A percentile compares a stretch with the other conserved stretches of the same genome.
phyloP scores from a whole-genome alignment of 805 yeast species.

The Lipomyces chichibuensis region DNA sequence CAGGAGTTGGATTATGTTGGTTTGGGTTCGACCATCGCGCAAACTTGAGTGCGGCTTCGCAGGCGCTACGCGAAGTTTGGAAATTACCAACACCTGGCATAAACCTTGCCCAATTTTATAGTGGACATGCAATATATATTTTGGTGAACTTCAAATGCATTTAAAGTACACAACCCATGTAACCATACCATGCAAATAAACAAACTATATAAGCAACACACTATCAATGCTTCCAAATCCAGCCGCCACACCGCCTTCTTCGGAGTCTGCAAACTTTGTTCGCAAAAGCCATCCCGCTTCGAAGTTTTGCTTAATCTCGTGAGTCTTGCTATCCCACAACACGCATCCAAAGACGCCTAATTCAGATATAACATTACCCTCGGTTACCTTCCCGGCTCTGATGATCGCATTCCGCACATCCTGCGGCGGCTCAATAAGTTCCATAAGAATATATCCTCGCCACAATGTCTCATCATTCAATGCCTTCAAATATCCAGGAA shows the following conservation, averaged over 20 bases:
- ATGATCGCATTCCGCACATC: conserved; percentile 68
- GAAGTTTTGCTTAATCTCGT: conserved; percentile 60
- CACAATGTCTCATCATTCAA: conserved; percentile 67
- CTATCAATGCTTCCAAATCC: conserved; percentile 98
- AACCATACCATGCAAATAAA: conserved; percentile 1
- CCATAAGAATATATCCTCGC: conserved; percentile 94
- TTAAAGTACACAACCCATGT: background rate
- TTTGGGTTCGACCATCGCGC: background rate
- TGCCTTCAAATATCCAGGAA: conserved; percentile 67
- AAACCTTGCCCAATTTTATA: too few species aligned
- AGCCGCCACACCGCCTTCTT: conserved; percentile 99
- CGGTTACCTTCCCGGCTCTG: conserved; percentile 61
- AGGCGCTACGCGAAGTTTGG: background rate
- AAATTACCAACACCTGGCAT: background rate
- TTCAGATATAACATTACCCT: conserved; percentile 85
- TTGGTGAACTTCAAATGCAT: too few species aligned
- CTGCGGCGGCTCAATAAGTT: conserved; percentile 75
- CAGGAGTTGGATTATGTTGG: background rate
- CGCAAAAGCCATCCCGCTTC: conserved; percentile 84
- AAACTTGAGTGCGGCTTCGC: background rate
- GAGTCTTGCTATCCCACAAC: conserved; percentile 67
- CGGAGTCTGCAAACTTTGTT: conserved; percentile 80
- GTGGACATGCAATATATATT: too few species aligned
- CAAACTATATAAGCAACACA: conserved; percentile 53
- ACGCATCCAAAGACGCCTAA: conserved; percentile 87